These are phyloP conservation scores for Mortierella alpina DNA, from an alignment of 192 early-diverging fungal genomes.

Conservation along the genomic window DNA sequence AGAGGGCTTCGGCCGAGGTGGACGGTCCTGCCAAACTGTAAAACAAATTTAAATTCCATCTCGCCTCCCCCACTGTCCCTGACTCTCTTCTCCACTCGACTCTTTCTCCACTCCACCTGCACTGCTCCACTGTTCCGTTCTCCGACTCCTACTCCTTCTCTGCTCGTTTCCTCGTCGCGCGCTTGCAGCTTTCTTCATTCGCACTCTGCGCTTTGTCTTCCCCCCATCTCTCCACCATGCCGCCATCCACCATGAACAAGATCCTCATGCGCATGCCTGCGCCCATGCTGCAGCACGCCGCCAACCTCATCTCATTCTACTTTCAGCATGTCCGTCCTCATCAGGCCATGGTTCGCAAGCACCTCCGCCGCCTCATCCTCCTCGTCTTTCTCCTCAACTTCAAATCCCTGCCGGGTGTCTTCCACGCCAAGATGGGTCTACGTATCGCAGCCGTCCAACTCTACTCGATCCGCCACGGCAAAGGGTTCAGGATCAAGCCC, in stretches of 20 bases:
- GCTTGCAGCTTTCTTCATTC: background rate
- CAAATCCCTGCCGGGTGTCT: slow-evolving; percentile 43
- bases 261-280: slow-evolving; percentile 38
- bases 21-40: too few relatives aligned
- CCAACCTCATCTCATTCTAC: slow-evolving; percentile 53
- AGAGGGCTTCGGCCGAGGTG: too few relatives aligned
- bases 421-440: slow-evolving; percentile 50
- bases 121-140: too few relatives aligned
- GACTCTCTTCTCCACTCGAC: too few relatives aligned
- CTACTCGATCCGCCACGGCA: slow-evolving; percentile 36
- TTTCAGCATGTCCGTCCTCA: slow-evolving; percentile 46
- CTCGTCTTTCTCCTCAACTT: slow-evolving; percentile 45
- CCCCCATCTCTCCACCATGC: slow-evolving; percentile 15
- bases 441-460: slow-evolving; percentile 41
- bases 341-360: slow-evolving; percentile 40
- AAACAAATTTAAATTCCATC: too few relatives aligned
- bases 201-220: background rate
- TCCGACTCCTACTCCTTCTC: background rate
- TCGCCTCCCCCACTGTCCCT: too few relatives aligned
- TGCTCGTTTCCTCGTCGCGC: background rate
- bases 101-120: too few relatives aligned
- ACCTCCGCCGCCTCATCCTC: slow-evolving; percentile 31
- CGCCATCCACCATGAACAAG: slow-evolving; percentile 52
- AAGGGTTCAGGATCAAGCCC: slow-evolving; percentile 39
- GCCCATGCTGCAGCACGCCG: slow-evolving; percentile 41